Conservation (phyloP, 2,329 filamentous ascomycete genomes). For the Alternaria triticimaculans region DNA sequence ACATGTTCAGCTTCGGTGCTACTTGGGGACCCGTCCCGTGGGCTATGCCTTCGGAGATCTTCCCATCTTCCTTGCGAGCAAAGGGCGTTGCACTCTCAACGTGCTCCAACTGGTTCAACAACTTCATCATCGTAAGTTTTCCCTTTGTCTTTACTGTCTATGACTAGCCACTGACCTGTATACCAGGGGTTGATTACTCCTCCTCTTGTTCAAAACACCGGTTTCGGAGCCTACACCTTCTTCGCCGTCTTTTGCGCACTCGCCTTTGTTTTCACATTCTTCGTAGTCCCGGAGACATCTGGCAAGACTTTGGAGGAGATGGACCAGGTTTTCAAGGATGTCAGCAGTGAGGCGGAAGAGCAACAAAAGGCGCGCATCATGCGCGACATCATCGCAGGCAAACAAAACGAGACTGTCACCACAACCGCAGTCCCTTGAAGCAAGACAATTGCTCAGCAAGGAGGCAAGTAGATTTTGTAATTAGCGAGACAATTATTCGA, state of each 20-base stretch:
- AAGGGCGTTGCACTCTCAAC: conserved; percentile 72
- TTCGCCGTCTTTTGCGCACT: conserved; percentile 48
- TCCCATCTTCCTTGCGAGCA: conserved; percentile 64
- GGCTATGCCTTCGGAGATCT: conserved; percentile 65
- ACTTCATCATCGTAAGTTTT: conserved; percentile 62
- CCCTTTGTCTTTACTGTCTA: background rate
- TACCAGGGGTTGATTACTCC: conserved; percentile 67
- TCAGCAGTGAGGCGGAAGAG: conserved; percentile 45
- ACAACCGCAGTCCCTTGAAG: background rate
- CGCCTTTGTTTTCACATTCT: conserved; percentile 44
- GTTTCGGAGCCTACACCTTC: conserved; percentile 52
- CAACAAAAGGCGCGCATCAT: conserved; percentile 41
- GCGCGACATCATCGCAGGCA: conserved; percentile 35
- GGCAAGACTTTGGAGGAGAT: conserved; percentile 47
- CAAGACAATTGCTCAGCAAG: background rate
- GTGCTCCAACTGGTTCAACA: conserved; percentile 68
- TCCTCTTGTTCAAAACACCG: conserved; percentile 65
- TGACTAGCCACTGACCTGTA: conserved; percentile 51
- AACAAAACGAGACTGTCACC: background rate
- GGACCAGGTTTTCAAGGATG: conserved; percentile 48
- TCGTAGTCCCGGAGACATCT: conserved; percentile 46
- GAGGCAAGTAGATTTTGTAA: background rate
- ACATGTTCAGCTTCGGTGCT: conserved; percentile 67
- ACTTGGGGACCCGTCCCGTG: conserved; percentile 63
- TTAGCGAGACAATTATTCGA: background rate